Base-by-base conservation (phyloP, 2,329 filamentous ascomycete genomes). In the Penicillium sp. region DNA sequence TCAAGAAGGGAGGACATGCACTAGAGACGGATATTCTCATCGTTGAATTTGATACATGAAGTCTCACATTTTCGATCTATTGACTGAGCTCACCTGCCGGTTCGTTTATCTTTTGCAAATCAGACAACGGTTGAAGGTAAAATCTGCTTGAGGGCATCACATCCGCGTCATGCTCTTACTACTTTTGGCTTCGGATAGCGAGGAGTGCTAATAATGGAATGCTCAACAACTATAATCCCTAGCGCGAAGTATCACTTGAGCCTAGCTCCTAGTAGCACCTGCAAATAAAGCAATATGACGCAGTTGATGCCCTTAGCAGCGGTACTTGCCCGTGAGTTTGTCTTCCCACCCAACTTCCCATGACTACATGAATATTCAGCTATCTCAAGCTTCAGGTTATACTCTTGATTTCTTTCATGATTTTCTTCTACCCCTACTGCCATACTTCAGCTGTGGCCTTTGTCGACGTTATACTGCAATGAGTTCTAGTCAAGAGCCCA, bases 21-120 rank as follows among this genome's bases (percentile, higher is more conserved):
- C 29, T 54, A 12, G 33, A 49, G 29, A 53, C 55, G 39, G 55
- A 55, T 38, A 38, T 57, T 42, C 32, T 52, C 13, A 18, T 57
- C 32, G 45, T 57, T 10, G 41, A 54, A 25, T 47, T 55, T 41
- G 24, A 35, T 13, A 10, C 3, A 12, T 37, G 32, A 32, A 32
- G 5, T n/a, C 12, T n/a, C 12, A 6, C 29, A 32, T 6, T 2
- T 32, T n/a, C 12, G 13, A 13, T n/a, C 6, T 18, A 18, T 18
- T 18, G 15, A 18, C 15, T 6, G 20, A 23, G 20, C 20, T 23
- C 3, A 23, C 3, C 20, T 23, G 20, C 20, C 15, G 15, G 15
- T 18, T 23, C 20, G 20, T 23, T 23, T 23, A 23, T 23, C 20
- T 23, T 18, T 23, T 23, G 20, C 3, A 23, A 23, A 23, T 18